Percentiles rank a stretch among this genome's conserved stretches.
Conservation (phyloP, 2,329 filamentous ascomycete species). For the Alternaria arbusti region DNA sequence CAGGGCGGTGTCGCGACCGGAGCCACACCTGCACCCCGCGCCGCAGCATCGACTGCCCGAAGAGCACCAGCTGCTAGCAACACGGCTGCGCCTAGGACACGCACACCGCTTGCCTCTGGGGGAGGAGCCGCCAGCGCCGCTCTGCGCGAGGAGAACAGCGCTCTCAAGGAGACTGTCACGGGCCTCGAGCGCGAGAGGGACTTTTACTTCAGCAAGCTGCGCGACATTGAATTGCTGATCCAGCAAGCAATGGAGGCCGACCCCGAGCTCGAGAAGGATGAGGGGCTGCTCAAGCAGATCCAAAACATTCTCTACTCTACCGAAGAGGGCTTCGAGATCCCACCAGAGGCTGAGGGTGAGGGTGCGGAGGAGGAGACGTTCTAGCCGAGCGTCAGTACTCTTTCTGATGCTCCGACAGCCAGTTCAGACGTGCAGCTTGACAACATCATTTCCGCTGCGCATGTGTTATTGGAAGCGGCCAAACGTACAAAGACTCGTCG, state of each 20-base stretch:
- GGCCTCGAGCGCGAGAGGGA: constrained; percentile 95
- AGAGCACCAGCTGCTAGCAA: constrained; percentile 52
- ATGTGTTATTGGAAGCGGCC: constrained; percentile 7
- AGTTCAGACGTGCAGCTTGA: neutral
- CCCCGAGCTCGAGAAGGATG: constrained; percentile 91
- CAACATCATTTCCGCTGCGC: constrained; percentile 8
- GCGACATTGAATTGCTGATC: constrained; percentile 93
- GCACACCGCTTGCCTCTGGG: constrained; percentile 49
- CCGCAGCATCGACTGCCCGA: constrained; percentile 55
- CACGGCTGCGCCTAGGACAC: constrained; percentile 49
- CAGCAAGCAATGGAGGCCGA: constrained; percentile 93
- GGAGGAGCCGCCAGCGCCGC: constrained; percentile 70
- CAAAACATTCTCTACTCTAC: constrained; percentile 97
- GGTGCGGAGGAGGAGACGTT: constrained; percentile 73
- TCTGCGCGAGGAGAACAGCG: constrained; percentile 82
- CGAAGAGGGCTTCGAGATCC: constrained; percentile 84
- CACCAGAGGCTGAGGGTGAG: constrained; percentile 77
- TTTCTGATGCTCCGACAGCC: constrained; percentile 1
- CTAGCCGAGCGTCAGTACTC: constrained; percentile 19
- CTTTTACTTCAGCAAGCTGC: constrained; percentile 98
- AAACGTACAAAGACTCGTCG: neutral
- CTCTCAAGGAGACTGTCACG: constrained; percentile 92
- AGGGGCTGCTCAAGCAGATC: constrained; percentile 92
- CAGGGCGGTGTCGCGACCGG: constrained; percentile 64
- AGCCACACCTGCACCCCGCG: constrained; percentile 55